Evolutionary conservation across 352 stramenopile genomes (phyloP).

Genomic region (Globisporangium irregulare): DNA sequence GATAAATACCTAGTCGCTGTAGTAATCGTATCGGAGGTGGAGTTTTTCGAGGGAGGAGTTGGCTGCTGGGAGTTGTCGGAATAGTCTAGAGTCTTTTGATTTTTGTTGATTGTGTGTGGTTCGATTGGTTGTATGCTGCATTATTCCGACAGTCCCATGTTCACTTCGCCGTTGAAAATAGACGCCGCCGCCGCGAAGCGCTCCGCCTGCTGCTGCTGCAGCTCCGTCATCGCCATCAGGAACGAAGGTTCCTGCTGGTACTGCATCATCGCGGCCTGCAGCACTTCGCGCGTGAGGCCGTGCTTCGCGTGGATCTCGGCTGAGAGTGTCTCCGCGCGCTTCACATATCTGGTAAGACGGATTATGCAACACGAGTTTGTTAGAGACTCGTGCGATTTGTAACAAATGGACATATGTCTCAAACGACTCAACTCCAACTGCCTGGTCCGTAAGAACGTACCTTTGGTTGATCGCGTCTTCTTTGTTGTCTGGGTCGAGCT

Average conservation of each 20-base stretch:
- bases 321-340: slow-evolving; percentile 80
- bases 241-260: slow-evolving; percentile 88
- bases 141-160: slow-evolving; percentile 86
- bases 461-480: slow-evolving; percentile 88
- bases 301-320: slow-evolving; percentile 87
- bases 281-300: slow-evolving; percentile 80
- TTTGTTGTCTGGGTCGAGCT: slow-evolving; percentile 87
- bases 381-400: background rate
- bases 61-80: background rate
- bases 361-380: background rate
- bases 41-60: background rate
- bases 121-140: slow-evolving; percentile 8
- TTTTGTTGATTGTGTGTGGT: slow-evolving; percentile 2
- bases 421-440: background rate
- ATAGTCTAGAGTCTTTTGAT: slow-evolving; percentile 12
- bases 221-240: slow-evolving; percentile 84
- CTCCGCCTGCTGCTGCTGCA: slow-evolving; percentile 85
- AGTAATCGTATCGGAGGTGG: slow-evolving; percentile 9
- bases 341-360: slow-evolving; percentile 60
- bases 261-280: slow-evolving; percentile 90
- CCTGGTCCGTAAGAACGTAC: slow-evolving; percentile 9
- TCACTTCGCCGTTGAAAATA: slow-evolving; percentile 89
- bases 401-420: background rate
- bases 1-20: slow-evolving; percentile 10
- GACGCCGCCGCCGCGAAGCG: slow-evolving; percentile 75